Evolutionary conservation across 768 basidiomycete species (phyloP).

Genomic region (Filobasidium wieringae): DNA sequence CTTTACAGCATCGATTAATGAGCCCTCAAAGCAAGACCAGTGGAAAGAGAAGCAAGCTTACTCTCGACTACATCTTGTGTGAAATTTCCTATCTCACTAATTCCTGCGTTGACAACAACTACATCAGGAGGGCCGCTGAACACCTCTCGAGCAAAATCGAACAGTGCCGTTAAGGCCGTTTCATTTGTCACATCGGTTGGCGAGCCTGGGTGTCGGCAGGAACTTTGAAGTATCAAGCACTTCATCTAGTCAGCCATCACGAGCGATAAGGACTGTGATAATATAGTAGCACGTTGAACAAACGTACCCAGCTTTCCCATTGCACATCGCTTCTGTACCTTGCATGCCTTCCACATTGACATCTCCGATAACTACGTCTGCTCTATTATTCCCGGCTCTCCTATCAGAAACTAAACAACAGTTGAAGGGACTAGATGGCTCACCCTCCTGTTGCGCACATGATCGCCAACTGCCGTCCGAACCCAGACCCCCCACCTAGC

Average conservation of each 20-base stretch:
- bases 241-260: too few relatives aligned
- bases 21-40: too few relatives aligned
- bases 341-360: slow-evolving; percentile 6
- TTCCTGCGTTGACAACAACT: slow-evolving; percentile 14
- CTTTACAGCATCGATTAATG: neutral
- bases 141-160: neutral
- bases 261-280: neutral
- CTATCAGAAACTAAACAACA: neutral
- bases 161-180: neutral
- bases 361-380: slow-evolving; percentile 10
- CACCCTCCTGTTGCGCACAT: slow-evolving; percentile 10
- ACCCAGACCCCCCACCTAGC: slow-evolving; percentile 12
- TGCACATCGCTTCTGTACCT: slow-evolving; percentile 3
- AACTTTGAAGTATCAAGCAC: neutral
- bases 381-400: neutral
- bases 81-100: slow-evolving; percentile 8
- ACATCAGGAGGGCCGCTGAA: slow-evolving; percentile 10
- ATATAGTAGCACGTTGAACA: too few relatives aligned
- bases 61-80: slow-evolving; percentile 1
- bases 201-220: neutral
- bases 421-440: neutral
- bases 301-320: neutral
- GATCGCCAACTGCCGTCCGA: slow-evolving; percentile 13
- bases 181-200: slow-evolving; percentile 4
- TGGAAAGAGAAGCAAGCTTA: neutral